Evolutionary conservation across 2,329 filamentous ascomycete genomes (phyloP).

Genomic region (Diplodia intermedia): DNA sequence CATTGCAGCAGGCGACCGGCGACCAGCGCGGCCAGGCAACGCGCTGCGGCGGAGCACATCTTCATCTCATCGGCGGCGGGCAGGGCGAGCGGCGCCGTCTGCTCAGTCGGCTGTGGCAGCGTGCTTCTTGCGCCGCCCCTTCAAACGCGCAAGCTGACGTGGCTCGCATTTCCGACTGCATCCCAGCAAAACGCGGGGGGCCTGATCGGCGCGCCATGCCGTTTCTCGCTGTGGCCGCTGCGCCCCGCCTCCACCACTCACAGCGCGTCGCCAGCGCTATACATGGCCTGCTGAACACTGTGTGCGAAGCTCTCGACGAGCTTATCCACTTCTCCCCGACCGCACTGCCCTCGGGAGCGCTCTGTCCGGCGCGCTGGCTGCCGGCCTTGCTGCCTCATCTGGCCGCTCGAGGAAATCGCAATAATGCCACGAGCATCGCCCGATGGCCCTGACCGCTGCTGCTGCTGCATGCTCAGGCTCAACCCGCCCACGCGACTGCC

Average conservation of each 20-base stretch:
- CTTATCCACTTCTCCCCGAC: conserved; percentile 22
- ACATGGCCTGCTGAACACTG: conserved; percentile 1
- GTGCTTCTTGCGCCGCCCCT: conserved; percentile 12
- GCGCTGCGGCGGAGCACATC: conserved; percentile 8
- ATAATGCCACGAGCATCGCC: conserved; percentile 17
- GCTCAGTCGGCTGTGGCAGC: conserved; percentile 19
- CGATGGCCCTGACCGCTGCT: conserved; percentile 3
- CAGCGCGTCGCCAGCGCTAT: conserved; percentile 2
- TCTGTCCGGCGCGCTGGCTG: conserved; percentile 10
- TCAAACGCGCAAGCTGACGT: conserved; percentile 32
- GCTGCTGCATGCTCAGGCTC: conserved; percentile 13
- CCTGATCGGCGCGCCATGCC: conserved; percentile 30
- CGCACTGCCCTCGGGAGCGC: conserved; percentile 7
- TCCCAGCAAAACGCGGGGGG: conserved; percentile 24
- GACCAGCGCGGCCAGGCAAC: not conserved
- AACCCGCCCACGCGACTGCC: not conserved
- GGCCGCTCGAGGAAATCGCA: conserved; percentile 6
- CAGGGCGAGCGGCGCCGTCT: conserved; percentile 25
- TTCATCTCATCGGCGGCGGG: conserved; percentile 19
- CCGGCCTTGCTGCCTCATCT: conserved; percentile 28
- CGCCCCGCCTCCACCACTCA: conserved; percentile 20
- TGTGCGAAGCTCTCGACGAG: conserved; percentile 13
- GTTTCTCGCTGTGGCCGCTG: conserved; percentile 7
- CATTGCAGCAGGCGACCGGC: not conserved
- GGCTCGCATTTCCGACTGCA: conserved; percentile 24